Conservation (phyloP, 1,284 basidiomycete genomes). For the Xerocomus alliaceus region DNA sequence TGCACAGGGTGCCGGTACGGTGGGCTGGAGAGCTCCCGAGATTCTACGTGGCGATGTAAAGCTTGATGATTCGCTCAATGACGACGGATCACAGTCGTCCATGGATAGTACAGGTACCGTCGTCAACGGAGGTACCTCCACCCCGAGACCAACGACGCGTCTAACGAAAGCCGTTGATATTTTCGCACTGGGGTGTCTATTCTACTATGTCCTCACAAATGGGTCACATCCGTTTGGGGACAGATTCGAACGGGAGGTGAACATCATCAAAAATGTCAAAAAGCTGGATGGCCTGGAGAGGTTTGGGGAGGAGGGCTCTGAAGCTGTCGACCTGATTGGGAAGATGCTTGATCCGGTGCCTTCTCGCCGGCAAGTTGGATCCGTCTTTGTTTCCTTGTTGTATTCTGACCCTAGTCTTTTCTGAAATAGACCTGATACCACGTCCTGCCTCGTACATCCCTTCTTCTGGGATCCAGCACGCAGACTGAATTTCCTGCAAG, state of each 20-base stretch:
- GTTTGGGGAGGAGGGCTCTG: constrained; percentile 90
- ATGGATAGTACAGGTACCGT: constrained; percentile 64
- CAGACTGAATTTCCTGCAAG: constrained; percentile 91
- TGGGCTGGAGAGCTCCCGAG: constrained; percentile 95
- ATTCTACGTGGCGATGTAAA: constrained; percentile 91
- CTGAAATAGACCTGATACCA: constrained; percentile 79
- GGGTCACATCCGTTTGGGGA: constrained; percentile 93
- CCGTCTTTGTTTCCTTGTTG: background rate
- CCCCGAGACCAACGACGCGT: constrained; percentile 55
- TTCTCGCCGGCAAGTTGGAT: constrained; percentile 62
- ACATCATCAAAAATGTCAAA: constrained; percentile 85
- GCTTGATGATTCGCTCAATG: constrained; percentile 76
- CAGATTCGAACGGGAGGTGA: constrained; percentile 88
- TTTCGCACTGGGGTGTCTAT: constrained; percentile 91
- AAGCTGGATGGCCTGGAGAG: constrained; percentile 72
- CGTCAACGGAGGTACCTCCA: constrained; percentile 32
- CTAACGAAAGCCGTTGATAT: constrained; percentile 94
- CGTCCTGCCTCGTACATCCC: constrained; percentile 86
- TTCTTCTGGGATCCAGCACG: constrained; percentile 95
- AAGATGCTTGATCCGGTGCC: constrained; percentile 82
- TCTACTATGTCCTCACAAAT: constrained; percentile 88
- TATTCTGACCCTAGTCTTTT: constrained; percentile 1
- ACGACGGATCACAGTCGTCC: constrained; percentile 71
- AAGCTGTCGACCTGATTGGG: constrained; percentile 81
- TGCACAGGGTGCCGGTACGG: constrained; percentile 86